phyloP scores from a whole-genome alignment of 2,329 filamentous ascomycete genomes.

The Rugonectria rugulosa region DNA sequence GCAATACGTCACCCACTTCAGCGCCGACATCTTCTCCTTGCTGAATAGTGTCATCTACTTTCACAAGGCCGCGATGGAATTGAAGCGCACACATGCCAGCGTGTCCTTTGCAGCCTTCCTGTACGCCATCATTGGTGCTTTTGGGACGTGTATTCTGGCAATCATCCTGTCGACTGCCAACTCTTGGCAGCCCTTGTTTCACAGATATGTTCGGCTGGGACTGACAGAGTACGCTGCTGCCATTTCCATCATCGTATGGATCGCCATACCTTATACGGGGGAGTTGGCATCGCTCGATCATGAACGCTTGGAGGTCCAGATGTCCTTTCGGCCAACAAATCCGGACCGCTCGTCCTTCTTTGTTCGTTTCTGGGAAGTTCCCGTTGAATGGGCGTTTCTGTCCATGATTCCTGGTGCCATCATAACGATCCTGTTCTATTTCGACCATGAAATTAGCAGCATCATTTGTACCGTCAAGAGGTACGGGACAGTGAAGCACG shows the following conservation, averaged over 20 bases:
- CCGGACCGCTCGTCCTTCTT: constrained; percentile 64
- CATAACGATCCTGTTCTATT: constrained; percentile 73
- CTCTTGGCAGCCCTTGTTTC: constrained; percentile 67
- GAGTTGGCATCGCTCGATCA: constrained; percentile 67
- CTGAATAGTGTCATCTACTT: constrained; percentile 75
- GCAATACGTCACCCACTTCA: constrained; percentile 73
- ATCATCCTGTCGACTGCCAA: constrained; percentile 68
- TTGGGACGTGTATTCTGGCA: constrained; percentile 69
- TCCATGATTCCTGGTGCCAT: constrained; percentile 69
- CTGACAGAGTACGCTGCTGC: constrained; percentile 71
- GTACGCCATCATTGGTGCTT: constrained; percentile 69
- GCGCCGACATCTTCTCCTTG: constrained; percentile 71
- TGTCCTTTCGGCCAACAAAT: constrained; percentile 62
- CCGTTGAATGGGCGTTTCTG: constrained; percentile 65
- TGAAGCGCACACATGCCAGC: constrained; percentile 63
- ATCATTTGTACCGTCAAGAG: constrained; percentile 71
- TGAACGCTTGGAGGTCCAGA: constrained; percentile 63
- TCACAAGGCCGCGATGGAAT: constrained; percentile 70
- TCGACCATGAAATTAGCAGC: constrained; percentile 73
- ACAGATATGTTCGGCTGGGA: constrained; percentile 67
- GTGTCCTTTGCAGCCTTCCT: constrained; percentile 69
- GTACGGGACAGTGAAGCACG: constrained; percentile 67
- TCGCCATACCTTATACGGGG: constrained; percentile 67
- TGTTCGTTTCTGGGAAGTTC: constrained; percentile 69
- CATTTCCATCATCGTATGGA: constrained; percentile 71